Evolutionary conservation across 768 basidiomycete species (phyloP).

Genomic region (Collybia mongolica): DNA sequence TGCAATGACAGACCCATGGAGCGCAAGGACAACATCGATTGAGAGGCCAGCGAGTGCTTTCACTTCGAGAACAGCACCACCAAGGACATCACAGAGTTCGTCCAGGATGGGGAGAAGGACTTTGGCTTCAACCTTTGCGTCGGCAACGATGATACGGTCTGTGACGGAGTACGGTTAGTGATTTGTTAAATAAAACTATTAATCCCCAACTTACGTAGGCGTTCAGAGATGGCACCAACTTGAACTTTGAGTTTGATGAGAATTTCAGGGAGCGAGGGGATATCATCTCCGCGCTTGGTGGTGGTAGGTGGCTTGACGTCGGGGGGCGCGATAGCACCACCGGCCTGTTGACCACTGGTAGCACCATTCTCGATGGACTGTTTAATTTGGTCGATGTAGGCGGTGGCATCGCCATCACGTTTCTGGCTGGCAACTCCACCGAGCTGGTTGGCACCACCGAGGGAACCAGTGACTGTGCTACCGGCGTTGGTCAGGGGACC

Average conservation of each 20-base stretch:
- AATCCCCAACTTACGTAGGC: background rate
- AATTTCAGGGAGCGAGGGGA: conserved; percentile 8
- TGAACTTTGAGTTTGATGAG: background rate
- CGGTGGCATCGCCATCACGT: background rate
- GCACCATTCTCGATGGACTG: background rate
- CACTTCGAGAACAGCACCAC: conserved; percentile 6
- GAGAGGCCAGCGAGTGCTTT: conserved; percentile 13
- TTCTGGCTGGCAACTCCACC: background rate
- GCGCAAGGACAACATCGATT: conserved; percentile 6
- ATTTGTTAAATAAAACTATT: too few relatives aligned
- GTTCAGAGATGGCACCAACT: background rate
- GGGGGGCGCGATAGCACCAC: background rate
- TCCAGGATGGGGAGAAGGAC: conserved; percentile 12
- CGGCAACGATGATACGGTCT: conserved; percentile 5
- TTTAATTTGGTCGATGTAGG: background rate
- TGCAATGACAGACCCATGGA: conserved; percentile 12
- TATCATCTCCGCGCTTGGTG: background rate
- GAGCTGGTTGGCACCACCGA: background rate
- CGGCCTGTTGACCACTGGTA: background rate
- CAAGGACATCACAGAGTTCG: conserved; percentile 10
- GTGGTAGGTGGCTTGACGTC: background rate
- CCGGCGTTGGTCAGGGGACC: background rate
- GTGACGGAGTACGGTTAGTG: background rate
- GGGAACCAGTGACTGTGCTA: background rate
- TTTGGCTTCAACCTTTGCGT: conserved; percentile 11